Evolutionary conservation across 2,329 filamentous ascomycete genomes (phyloP).

Genomic region (Xylariaceae sp.): DNA sequence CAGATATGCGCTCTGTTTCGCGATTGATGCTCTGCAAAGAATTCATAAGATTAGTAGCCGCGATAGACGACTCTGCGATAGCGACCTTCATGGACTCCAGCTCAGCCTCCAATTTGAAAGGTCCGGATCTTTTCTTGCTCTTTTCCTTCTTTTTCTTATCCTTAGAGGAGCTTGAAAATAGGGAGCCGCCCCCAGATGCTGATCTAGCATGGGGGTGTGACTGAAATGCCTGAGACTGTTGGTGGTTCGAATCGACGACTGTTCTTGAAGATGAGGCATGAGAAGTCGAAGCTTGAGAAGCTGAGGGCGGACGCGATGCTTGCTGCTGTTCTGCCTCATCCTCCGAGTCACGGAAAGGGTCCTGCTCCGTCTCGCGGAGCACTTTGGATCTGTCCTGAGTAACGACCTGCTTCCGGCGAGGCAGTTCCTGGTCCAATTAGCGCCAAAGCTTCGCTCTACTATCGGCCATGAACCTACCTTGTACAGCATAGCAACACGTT

Average conservation of each 20-base stretch:
- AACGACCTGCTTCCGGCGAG: constrained; percentile 63
- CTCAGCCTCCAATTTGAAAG: constrained; percentile 82
- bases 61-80: constrained; percentile 86
- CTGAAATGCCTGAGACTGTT: constrained; percentile 31
- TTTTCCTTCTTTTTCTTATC: constrained; percentile 47
- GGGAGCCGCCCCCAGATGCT: constrained; percentile 34
- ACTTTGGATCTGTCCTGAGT: constrained; percentile 78
- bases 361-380: constrained; percentile 67
- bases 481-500: constrained; percentile 74
- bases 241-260: constrained; percentile 24
- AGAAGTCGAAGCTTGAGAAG: constrained; percentile 12
- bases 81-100: constrained; percentile 79
- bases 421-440: constrained; percentile 47
- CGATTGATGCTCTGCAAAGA: constrained; percentile 85
- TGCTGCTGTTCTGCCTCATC: constrained; percentile 46
- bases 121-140: constrained; percentile 48
- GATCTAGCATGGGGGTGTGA: constrained; percentile 38
- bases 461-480: constrained; percentile 37
- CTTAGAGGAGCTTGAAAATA: constrained; percentile 41
- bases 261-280: constrained; percentile 31
- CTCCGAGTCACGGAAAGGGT: constrained; percentile 64
- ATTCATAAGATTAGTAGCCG: constrained; percentile 86
- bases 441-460: not conserved
- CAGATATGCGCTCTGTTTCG: constrained; percentile 79
- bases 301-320: constrained; percentile 22